Base-by-base conservation (phyloP, 768 basidiomycete genomes). In the Boletus sp. region DNA sequence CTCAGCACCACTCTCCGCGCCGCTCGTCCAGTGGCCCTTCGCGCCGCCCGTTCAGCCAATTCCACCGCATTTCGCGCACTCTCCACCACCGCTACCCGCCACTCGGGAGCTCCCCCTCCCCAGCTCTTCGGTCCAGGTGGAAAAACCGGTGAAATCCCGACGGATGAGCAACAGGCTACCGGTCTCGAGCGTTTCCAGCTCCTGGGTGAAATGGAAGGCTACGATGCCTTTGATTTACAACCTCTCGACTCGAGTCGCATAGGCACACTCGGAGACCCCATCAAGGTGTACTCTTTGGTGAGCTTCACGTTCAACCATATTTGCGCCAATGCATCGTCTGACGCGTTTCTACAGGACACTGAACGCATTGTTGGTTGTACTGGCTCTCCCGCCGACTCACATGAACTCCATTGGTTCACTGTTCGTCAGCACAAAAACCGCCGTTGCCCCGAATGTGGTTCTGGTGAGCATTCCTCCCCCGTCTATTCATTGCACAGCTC, bases 131-230 rank as follows among this genome's bases (percentile, higher is more conserved):
- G 92, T 60, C 67, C 81, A 50, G 92, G 92, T 70, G 83, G 81
- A 67, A 85, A 89, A 70, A 55, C 83, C 32, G 88, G 90, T 50
- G 80, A 85, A 64, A 83, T 93, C 61, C 87, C 94, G 52, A 90
- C 89, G 57, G 91, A 93, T 75, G 79, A 87, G 61, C 83, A 90
- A 61, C 96, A 99, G 76, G 85, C 95, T 15, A 99, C 96, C 64
- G 96, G 96, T 84, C 80, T 98, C 54, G 95, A 98, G 75, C 92
- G 96, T 75, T 85, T 97, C 69, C 92, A 99, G 76, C 78, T 97
- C 48, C 76, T 98, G 52, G 94, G 90, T 68, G 87, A 93, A 59
- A 77, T 94, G 67, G 85, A 93, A 73, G 95, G 94, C 53, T 76
- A 94, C 52, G 87, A 92, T 44, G 83, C 94, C 50, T 99, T 99